phyloP scores from a whole-genome alignment of 495 filamentous ascomycete genomes.

The Tuber umbilicatum region DNA sequence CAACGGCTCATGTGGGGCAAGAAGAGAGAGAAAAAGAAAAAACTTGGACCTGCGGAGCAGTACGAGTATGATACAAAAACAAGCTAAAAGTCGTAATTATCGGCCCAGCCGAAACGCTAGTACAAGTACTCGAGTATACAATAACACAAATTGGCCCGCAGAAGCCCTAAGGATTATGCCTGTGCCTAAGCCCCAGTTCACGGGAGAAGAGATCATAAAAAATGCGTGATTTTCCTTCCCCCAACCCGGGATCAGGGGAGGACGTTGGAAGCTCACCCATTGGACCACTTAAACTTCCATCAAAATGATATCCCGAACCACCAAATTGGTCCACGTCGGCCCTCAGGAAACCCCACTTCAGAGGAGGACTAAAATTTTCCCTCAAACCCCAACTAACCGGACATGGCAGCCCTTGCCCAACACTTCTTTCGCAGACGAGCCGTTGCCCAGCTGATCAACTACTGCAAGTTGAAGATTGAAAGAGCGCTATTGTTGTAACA shows the following conservation, averaged over 20 bases:
- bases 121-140: too few species aligned
- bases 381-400: background rate
- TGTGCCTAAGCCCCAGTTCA: background rate
- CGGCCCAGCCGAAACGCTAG: background rate
- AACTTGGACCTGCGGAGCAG: background rate
- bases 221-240: background rate
- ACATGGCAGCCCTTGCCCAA: background rate
- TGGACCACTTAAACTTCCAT: background rate
- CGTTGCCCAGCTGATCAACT: background rate
- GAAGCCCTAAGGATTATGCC: background rate
- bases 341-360: background rate
- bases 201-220: background rate
- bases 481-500: background rate
- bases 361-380: background rate
- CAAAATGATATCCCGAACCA: background rate
- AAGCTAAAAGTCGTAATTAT: background rate
- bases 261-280: background rate
- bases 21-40: background rate
- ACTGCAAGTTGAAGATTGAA: background rate
- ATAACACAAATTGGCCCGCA: background rate
- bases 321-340: background rate
- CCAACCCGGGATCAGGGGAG: background rate
- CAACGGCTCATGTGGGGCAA: background rate
- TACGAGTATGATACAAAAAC: too few species aligned
- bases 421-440: background rate